Percentiles rank a stretch among this genome's conserved stretches.
These are phyloP conservation scores for Coelastrella sp. DNA, from an alignment of 139 green algal species.

Conservation along the genomic window DNA sequence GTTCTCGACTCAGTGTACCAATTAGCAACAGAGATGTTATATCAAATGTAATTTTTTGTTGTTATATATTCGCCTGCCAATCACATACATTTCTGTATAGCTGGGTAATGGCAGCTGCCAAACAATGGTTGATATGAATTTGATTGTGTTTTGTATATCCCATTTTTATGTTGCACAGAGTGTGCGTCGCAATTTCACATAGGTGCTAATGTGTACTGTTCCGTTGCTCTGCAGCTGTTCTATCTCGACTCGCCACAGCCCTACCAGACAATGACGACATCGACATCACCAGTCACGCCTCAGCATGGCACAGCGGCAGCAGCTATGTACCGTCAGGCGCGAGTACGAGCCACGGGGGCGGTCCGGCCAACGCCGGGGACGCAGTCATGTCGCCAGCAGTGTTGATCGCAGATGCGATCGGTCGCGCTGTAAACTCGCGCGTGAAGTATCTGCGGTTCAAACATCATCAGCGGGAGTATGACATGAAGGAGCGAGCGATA, in stretches of 20 bases:
- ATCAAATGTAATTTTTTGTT: too few species aligned
- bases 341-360: not conserved
- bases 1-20: too few species aligned
- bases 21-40: too few species aligned
- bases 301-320: conserved; percentile 36
- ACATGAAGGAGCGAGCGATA: not conserved
- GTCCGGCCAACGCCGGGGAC: not conserved
- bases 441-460: conserved; percentile 24
- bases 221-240: not conserved
- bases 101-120: too few species aligned
- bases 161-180: too few species aligned
- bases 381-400: not conserved
- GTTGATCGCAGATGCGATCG: conserved; percentile 17
- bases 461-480: not conserved
- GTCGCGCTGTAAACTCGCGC: conserved; percentile 20
- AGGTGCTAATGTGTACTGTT: too few species aligned
- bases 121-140: too few species aligned
- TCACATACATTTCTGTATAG: too few species aligned
- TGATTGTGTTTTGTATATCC: too few species aligned
- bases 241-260: not conserved
- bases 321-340: not conserved
- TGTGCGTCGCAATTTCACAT: too few species aligned
- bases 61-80: too few species aligned
- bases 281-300: conserved; percentile 4
- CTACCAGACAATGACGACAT: not conserved